A percentile compares a stretch with the other conserved stretches of the same genome.
Conservation (phyloP, 345 rosid genomes). For the Salix caprea region DNA sequence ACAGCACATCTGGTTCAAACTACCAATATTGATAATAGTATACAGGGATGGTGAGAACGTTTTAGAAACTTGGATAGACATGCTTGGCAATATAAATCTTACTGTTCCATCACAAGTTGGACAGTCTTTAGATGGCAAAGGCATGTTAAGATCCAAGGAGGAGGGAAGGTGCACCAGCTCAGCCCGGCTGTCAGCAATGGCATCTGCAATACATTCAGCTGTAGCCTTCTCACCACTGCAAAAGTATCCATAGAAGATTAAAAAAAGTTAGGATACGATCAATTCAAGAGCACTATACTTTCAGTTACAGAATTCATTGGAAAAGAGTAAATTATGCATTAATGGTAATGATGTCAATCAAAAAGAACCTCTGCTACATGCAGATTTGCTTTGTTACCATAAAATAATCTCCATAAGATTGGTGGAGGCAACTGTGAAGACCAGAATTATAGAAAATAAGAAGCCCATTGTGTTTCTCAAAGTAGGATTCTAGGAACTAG, state of each 20-base stretch:
- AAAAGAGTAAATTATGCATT: not conserved
- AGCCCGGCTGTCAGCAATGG: conserved; percentile 76
- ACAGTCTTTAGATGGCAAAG: conserved; percentile 85
- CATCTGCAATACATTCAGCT: conserved; percentile 71
- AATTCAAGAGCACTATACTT: not conserved
- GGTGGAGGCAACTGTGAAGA: not conserved
- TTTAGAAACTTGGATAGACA: conserved; percentile 4
- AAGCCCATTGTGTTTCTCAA: not conserved
- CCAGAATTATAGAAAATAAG: not conserved
- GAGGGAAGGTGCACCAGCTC: conserved; percentile 85
- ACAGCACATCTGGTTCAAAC: not conserved
- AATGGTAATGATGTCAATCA: not conserved
- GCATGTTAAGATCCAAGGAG: conserved; percentile 49
- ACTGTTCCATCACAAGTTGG: conserved; percentile 92
- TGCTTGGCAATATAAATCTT: conserved; percentile 23
- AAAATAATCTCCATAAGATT: not conserved
- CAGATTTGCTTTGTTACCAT: not conserved
- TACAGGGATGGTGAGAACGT: not conserved
- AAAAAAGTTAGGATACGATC: not conserved
- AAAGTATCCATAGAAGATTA: conserved; percentile 14
- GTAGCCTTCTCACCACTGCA: conserved; percentile 91
- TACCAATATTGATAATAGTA: conserved; percentile 4
- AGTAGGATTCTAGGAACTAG: not conserved
- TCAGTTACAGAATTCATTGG: not conserved
- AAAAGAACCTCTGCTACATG: not conserved